Conservation (phyloP, 345 rosid genomes). For the rapeseed (Brassica napus) region DNA sequence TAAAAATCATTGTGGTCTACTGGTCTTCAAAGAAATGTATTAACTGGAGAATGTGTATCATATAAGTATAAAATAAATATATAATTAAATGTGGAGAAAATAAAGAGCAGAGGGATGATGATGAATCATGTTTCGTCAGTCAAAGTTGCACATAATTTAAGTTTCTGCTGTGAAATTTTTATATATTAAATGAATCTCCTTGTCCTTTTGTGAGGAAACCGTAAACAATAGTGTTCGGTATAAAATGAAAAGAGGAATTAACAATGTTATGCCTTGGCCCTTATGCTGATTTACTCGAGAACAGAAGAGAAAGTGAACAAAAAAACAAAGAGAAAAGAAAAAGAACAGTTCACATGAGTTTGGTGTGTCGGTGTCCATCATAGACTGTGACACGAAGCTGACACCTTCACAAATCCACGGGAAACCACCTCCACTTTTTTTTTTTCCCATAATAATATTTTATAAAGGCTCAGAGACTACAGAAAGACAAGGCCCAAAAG, state of each 20-base stretch:
- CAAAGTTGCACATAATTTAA: too few relatives aligned
- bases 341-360: constrained; percentile 43
- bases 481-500: too few relatives aligned
- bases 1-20: background rate
- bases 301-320: constrained; percentile 22
- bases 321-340: constrained; percentile 8
- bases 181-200: too few relatives aligned
- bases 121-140: too few relatives aligned
- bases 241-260: background rate
- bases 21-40: constrained; percentile 14
- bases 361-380: constrained; percentile 45
- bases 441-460: too few relatives aligned
- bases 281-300: constrained; percentile 31
- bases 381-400: constrained; percentile 45
- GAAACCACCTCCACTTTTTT: constrained; percentile 18
- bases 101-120: too few relatives aligned
- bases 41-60: background rate
- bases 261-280: constrained; percentile 16
- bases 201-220: too few relatives aligned
- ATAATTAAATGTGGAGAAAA: too few relatives aligned
- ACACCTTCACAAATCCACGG: constrained; percentile 43
- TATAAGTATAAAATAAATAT: too few relatives aligned
- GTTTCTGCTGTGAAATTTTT: too few relatives aligned
- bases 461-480: too few relatives aligned
- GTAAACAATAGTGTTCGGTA: too few relatives aligned